Base-by-base conservation (phyloP, 257 asterid species). In the Ilex aquifolium region DNA sequence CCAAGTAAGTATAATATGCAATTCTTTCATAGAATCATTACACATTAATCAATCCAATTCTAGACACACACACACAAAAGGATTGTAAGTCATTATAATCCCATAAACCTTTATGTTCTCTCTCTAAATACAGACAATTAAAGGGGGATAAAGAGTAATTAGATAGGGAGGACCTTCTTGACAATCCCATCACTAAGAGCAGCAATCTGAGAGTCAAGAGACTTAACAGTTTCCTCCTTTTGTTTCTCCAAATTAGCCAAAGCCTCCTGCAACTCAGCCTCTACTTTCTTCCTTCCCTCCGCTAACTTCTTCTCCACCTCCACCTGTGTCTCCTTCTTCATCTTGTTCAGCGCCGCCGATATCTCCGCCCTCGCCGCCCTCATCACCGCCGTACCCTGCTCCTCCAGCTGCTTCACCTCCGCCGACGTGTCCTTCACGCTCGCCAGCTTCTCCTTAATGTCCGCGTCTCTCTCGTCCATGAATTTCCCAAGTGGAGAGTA, bases 281-380 rank as follows among this genome's bases (percentile, higher is more conserved):
- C 99, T 57, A 92, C 76, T 79, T 70, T 92, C 97, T 76, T 77
- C 77, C 95, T 65, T 10, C 96, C 96, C 74, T 83, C 97, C 15
- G 83, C 87, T 55, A 89, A 36, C 73, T 79, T 85, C 83, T 73
- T 66, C 72, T 92, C 99, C 65, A 92, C 95, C 78, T 91, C 98
- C 10, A 44, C 29, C 82, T 88, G 95, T 56, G 96, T 83, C 71
- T 91, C 98, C 77, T 80, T 91, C 92, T 86, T 88, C 98, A 91
- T 88, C 88, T 88, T 88, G 76, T 80, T 88, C 61, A 91, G 75
- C 50, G 96, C 94, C 39, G 90, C 89, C 30, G 98, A 69, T 40
- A 91, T 86, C 84, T 91, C 98, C 14, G 94, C 98, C 73, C 96
- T 69, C 16, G 98, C 98, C 32, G 98, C 98, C 77, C 57, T 88